Evolutionary conservation across 768 basidiomycete species (phyloP).

Genomic region (Leucocoprinus sp.): DNA sequence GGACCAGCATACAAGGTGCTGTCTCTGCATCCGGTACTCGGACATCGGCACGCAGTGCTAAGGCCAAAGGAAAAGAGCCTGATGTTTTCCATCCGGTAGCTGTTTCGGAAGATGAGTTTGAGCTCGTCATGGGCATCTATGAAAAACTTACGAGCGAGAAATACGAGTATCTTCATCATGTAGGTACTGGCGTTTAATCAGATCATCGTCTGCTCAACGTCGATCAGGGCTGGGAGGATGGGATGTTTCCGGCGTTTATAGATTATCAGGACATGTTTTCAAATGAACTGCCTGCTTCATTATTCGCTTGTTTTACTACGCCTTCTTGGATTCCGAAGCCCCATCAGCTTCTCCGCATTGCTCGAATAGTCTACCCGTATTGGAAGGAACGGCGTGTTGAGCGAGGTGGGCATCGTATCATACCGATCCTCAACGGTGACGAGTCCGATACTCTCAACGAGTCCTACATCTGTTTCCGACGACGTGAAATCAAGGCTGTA

Average conservation of each 20-base stretch:
- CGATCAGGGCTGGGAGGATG: slow-evolving; percentile 53
- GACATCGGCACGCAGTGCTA: slow-evolving; percentile 58
- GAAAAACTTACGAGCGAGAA: slow-evolving; percentile 88
- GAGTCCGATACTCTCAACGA: slow-evolving; percentile 86
- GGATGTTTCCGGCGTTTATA: slow-evolving; percentile 67
- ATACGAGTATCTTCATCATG: slow-evolving; percentile 84
- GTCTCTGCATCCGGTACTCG: slow-evolving; percentile 45
- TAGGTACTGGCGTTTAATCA: slow-evolving; percentile 30
- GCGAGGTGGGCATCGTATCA: slow-evolving; percentile 76
- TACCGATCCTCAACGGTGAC: slow-evolving; percentile 83
- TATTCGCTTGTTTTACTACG: slow-evolving; percentile 60
- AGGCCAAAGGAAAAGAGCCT: slow-evolving; percentile 80
- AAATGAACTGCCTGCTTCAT: slow-evolving; percentile 43
- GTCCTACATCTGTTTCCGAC: slow-evolving; percentile 95
- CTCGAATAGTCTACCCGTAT: slow-evolving; percentile 72
- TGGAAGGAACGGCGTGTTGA: slow-evolving; percentile 84
- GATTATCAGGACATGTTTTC: slow-evolving; percentile 69
- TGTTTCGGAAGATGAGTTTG: slow-evolving; percentile 88
- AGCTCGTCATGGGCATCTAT: slow-evolving; percentile 90
- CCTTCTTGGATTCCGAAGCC: slow-evolving; percentile 67
- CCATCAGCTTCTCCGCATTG: slow-evolving; percentile 54
- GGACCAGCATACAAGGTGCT: slow-evolving; percentile 71
- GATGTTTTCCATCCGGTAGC: slow-evolving; percentile 54
- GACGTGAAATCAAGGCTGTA: slow-evolving; percentile 88
- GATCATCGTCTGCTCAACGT: background rate